Base-by-base conservation (phyloP, 163 green algal genomes). In the Scenedesmus sp. region DNA sequence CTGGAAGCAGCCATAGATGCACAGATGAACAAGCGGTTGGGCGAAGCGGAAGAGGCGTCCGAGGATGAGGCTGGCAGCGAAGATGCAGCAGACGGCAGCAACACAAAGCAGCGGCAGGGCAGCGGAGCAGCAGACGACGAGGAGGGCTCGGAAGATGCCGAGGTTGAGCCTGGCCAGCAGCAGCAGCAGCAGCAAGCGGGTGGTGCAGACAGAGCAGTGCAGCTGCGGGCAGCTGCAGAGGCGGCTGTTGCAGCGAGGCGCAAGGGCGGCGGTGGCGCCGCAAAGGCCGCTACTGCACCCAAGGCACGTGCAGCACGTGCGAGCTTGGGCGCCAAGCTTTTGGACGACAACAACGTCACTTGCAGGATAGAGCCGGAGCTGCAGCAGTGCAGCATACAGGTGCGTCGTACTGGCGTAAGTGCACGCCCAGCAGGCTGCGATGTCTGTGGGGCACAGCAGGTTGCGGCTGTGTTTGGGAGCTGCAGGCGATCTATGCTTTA, bases 71-170 rank as follows among this genome's bases (percentile, higher is more conserved):
- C 35, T n/a, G 49, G 37, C 49, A 85, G 49, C 26, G 49, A 73
- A 18, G 81, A 51, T 51, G 82, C 10, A 26, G 51, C 68, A 43
- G 82, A 87, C 56, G 82, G 53, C 53, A 87, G 65, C 65, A 76
- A 37, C 2, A 22, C 4, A 30, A 81, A 49, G 72, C 72, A 81
- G 35, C 72, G 35, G 72, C 35, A 49, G 4, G 72, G 35, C 37
- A 49, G 35, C 72, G 72, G 9, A 81, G 72, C 72, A 81, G 35
- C 72, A 70, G 22, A 3, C 18, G 43, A 3, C 18, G 80, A 86
- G 70, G 94, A 93, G 24, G 94, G 90, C 15, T 85, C 30, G 70
- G 80, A 70, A 68, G 83, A 35, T 12, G 37, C 78, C 5, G 92
- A 95, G 26, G 72, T 92, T 18, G 51, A 40, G 85, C 40, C 37